Conservation (phyloP, 2,329 filamentous ascomycete genomes). For the Ceratocystis ficicola region DNA sequence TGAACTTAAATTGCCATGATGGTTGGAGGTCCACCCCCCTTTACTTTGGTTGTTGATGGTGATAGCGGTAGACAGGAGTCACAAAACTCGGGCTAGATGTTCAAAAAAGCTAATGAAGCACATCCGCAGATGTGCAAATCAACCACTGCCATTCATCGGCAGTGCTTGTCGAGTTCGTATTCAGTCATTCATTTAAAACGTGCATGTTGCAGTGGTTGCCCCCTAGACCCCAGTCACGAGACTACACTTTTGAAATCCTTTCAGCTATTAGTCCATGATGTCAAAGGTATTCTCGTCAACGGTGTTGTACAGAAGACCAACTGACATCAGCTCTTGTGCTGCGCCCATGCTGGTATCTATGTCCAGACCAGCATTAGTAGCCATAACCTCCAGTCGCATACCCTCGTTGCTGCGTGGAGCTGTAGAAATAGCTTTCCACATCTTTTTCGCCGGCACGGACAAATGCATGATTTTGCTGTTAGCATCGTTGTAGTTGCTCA, state of each 20-base stretch:
- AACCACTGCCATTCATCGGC: not conserved
- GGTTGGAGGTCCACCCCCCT: too few relatives aligned
- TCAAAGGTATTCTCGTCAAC: conserved; percentile 90
- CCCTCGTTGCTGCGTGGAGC: conserved; percentile 67
- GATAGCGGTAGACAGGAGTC: too few relatives aligned
- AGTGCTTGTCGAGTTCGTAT: not conserved
- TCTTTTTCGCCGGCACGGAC: conserved; percentile 48
- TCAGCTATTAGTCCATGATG: conserved; percentile 52
- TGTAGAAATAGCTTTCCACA: conserved; percentile 58
- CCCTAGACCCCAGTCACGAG: not conserved
- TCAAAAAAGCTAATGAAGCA: too few relatives aligned
- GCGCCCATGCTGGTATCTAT: conserved; percentile 59
- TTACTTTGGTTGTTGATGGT: too few relatives aligned
- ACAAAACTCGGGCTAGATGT: too few relatives aligned
- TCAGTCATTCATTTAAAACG: conserved; percentile 6
- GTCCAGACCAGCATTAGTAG: conserved; percentile 51
- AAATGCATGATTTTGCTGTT: conserved; percentile 36
- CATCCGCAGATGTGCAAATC: too few relatives aligned
- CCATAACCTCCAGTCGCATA: conserved; percentile 67
- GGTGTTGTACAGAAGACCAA: conserved; percentile 76
- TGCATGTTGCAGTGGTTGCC: not conserved
- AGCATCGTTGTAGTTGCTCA: conserved; percentile 24
- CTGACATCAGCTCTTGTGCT: conserved; percentile 65
- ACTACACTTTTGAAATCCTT: too few relatives aligned
- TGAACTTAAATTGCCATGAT: too few relatives aligned